phyloP scores from a whole-genome alignment of 805 yeast genomes.

The Candida lessepsii region DNA sequence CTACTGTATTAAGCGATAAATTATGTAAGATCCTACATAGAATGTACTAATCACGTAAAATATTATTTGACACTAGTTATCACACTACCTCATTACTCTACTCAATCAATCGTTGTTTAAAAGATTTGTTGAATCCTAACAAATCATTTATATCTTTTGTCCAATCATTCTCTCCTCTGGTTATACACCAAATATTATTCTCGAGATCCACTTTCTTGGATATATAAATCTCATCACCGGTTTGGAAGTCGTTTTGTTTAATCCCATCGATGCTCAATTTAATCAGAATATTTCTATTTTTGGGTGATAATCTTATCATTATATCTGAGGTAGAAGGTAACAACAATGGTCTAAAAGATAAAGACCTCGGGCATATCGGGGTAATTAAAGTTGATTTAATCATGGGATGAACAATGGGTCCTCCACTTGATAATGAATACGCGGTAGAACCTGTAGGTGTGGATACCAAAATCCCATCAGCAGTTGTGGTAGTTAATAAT shows the following conservation, averaged over 20 bases:
- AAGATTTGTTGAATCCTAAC: conserved; percentile 84
- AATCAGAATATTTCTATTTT: conserved; percentile 37
- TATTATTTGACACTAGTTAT: too few species aligned
- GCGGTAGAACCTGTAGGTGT: conserved; percentile 98
- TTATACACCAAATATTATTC: conserved; percentile 84
- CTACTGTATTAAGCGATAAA: neutral
- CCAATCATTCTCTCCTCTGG: conserved; percentile 86
- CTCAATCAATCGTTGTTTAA: conserved; percentile 38
- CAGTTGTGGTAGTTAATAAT: conserved; percentile 83
- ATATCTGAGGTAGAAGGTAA: conserved; percentile 79
- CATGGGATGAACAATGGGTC: conserved; percentile 86
- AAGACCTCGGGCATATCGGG: conserved; percentile 88
- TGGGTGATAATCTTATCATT: conserved; percentile 53
- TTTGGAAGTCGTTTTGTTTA: conserved; percentile 61
- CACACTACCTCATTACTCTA: too few species aligned
- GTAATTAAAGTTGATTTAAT: conserved; percentile 81
- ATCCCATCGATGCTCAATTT: conserved; percentile 83
- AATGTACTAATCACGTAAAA: too few species aligned
- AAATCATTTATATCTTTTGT: conserved; percentile 83
- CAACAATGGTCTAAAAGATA: conserved; percentile 85
- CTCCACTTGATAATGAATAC: conserved; percentile 85
- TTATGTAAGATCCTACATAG: conserved; percentile 3
- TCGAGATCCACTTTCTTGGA: conserved; percentile 17
- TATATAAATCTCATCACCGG: conserved; percentile 80
- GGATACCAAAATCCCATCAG: conserved; percentile 82